These are phyloP conservation scores for Boletus patriciae DNA, from an alignment of 768 basidiomycete genomes.

Conservation along the genomic window DNA sequence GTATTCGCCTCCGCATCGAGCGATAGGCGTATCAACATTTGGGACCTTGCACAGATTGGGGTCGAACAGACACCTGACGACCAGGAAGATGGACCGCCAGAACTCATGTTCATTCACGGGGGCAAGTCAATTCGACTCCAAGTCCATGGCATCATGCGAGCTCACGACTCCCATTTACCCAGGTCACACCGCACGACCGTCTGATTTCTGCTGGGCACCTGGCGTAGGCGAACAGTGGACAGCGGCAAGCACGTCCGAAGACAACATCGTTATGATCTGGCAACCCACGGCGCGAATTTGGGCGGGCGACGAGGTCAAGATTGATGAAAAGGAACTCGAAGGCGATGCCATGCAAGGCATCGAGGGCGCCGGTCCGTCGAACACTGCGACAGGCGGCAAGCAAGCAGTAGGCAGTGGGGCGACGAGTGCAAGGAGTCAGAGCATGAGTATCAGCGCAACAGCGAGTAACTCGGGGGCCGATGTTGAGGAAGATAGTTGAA, in stretches of 20 bases:
- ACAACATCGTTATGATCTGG: constrained; percentile 98
- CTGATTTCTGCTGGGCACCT: constrained; percentile 96
- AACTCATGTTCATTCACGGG: constrained; percentile 93
- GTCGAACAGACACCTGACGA: constrained; percentile 97
- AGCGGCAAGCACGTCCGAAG: constrained; percentile 85
- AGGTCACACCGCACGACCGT: constrained; percentile 88
- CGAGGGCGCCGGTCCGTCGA: constrained; percentile 41
- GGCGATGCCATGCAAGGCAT: constrained; percentile 75
- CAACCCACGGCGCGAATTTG: constrained; percentile 93
- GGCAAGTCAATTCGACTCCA: constrained; percentile 47
- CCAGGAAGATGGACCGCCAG: constrained; percentile 97
- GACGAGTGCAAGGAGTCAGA: constrained; percentile 52
- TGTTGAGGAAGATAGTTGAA: constrained; percentile 35
- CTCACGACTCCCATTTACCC: constrained; percentile 2
- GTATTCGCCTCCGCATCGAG: constrained; percentile 94
- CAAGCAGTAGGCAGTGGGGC: constrained; percentile 29
- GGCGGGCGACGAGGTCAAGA: constrained; percentile 84
- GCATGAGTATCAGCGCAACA: constrained; percentile 59
- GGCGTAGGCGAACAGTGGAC: constrained; percentile 82
- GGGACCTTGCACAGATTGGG: constrained; percentile 92
- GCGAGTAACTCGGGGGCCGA: constrained; percentile 53
- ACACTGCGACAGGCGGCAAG: constrained; percentile 16
- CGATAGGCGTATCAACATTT: constrained; percentile 90
- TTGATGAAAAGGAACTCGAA: constrained; percentile 86
- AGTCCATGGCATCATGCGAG: not conserved